phyloP scores from a whole-genome alignment of 1,284 basidiomycete species.

The Exobasidium rhododendri region DNA sequence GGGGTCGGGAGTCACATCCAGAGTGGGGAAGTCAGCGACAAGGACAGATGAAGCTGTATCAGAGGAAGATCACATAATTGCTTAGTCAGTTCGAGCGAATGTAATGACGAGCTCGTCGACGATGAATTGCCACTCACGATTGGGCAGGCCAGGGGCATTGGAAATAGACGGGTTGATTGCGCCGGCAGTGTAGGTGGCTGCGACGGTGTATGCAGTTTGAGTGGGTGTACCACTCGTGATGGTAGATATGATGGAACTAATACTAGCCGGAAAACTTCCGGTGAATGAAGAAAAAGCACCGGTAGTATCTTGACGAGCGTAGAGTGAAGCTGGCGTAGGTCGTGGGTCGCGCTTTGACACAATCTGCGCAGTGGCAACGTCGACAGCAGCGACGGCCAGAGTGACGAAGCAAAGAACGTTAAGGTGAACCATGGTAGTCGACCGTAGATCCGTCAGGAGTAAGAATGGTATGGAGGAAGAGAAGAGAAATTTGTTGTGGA shows the following conservation, averaged over 20 bases:
- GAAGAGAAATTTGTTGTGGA: too few relatives aligned
- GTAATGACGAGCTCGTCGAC: not conserved
- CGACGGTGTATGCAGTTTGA: constrained; percentile 30
- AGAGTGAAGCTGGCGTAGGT: not conserved
- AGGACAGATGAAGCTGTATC: constrained; percentile 21
- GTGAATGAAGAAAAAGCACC: constrained; percentile 34
- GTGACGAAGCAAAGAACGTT: not conserved
- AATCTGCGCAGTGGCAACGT: not conserved
- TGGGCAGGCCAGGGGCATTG: constrained; percentile 38
- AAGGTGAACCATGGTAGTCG: constrained; percentile 9
- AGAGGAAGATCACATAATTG: not conserved
- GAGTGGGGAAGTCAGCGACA: constrained; percentile 64
- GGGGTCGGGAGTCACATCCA: constrained; percentile 67
- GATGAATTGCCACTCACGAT: constrained; percentile 15
- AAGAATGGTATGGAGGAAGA: too few relatives aligned
- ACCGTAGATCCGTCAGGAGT: too few relatives aligned
- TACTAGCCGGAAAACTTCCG: constrained; percentile 33
- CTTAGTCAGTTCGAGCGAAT: too few relatives aligned
- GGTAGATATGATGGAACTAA: constrained; percentile 30
- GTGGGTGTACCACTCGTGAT: constrained; percentile 31
- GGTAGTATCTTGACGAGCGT: constrained; percentile 4
- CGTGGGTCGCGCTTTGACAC: not conserved
- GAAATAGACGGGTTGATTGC: constrained; percentile 40
- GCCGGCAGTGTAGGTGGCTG: constrained; percentile 35
- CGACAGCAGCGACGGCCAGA: not conserved